Percentiles rank a stretch among this genome's conserved stretches.
Evolutionary conservation across 2,329 filamentous ascomycete species (phyloP).

Genomic region (Botryosphaeria agaves): DNA sequence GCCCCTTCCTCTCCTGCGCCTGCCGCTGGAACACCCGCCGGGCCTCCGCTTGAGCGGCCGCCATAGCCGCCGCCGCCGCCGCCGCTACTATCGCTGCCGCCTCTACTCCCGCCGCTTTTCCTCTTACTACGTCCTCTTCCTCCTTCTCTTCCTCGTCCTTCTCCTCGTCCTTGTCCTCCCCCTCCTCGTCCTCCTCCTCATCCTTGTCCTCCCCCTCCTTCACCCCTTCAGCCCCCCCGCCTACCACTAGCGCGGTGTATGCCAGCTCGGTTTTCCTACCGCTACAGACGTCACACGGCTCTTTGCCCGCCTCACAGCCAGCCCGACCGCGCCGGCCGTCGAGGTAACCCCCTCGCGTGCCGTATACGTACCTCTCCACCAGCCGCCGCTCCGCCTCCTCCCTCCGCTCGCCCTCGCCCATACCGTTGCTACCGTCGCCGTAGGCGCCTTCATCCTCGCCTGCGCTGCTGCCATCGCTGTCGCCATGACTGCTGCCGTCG

Average conservation of each 20-base stretch:
- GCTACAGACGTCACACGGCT: slow-evolving; percentile 1
- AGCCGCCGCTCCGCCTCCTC: background rate
- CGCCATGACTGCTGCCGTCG: too few species aligned
- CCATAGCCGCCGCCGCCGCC: too few species aligned
- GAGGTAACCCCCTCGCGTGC: background rate
- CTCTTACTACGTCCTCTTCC: background rate
- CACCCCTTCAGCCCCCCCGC: background rate
- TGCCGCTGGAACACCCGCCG: background rate
- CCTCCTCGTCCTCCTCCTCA: background rate
- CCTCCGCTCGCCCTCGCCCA: background rate
- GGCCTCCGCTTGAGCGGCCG: background rate
- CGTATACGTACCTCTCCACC: background rate
- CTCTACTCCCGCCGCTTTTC: background rate
- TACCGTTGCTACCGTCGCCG: too few species aligned
- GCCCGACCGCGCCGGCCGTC: background rate
- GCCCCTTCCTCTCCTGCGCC: background rate
- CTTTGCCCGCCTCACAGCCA: background rate
- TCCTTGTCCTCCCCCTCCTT: background rate
- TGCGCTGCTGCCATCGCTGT: too few species aligned
- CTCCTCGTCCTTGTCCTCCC: background rate
- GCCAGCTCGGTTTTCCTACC: too few species aligned
- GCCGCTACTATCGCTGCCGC: background rate
- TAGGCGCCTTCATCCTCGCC: too few species aligned
- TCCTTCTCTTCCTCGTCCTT: background rate
- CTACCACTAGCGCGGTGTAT: too few species aligned